These are phyloP conservation scores for Hyaloscypha hepaticicola DNA, from an alignment of 495 filamentous ascomycete species.

Conservation along the genomic window DNA sequence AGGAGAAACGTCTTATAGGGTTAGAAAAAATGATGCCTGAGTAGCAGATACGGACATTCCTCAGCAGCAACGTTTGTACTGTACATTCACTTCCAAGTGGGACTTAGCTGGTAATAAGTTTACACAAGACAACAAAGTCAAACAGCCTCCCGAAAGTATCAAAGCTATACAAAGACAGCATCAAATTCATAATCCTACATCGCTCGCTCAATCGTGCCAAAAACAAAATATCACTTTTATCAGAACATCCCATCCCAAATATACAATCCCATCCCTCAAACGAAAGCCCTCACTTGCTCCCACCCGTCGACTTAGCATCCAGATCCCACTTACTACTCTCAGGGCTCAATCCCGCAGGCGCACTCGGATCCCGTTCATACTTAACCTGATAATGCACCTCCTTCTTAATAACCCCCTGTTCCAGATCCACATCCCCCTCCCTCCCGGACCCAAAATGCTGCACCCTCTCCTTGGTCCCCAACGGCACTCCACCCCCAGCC, in stretches of 20 bases:
- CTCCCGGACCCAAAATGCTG: not conserved
- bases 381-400: constrained; percentile 11
- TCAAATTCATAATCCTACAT: no score
- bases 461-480: not conserved
- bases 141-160: no score
- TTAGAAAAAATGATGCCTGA: no score
- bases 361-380: constrained; percentile 9
- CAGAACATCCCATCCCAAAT: not conserved
- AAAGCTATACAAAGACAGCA: no score
- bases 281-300: not conserved
- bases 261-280: not conserved
- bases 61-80: no score
- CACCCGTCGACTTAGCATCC: not conserved
- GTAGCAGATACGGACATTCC: no score
- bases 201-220: no score
- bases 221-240: not conserved
- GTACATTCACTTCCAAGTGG: no score
- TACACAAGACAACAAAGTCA: no score
- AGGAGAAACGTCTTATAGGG: no score
- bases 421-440: not conserved
- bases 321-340: not conserved
- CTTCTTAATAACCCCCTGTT: constrained; percentile 17
- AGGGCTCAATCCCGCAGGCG: not conserved
- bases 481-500: not conserved
- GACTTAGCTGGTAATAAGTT: no score